A percentile compares a stretch with the other conserved stretches of the same genome.
phyloP scores from a whole-genome alignment of 805 yeast genomes.

The Torulaspora maleeae region DNA sequence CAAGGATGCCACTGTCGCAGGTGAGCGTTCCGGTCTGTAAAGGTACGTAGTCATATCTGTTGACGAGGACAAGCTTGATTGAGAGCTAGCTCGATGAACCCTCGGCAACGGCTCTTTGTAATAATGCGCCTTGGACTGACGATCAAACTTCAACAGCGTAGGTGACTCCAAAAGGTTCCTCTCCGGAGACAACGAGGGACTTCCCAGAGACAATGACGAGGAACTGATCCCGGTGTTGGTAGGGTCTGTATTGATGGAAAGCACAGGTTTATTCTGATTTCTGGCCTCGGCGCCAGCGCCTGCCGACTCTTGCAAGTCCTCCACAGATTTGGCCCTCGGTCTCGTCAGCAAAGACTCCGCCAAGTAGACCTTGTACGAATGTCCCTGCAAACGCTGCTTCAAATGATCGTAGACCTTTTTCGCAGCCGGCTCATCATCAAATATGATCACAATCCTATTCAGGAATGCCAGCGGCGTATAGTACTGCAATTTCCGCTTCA shows the following conservation, averaged over 20 bases:
- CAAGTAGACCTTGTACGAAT: slow-evolving; percentile 29
- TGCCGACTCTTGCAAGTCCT: slow-evolving; percentile 6
- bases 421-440: slow-evolving; percentile 31
- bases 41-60: slow-evolving; percentile 8
- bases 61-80: not conserved
- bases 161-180: slow-evolving; percentile 27
- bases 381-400: slow-evolving; percentile 11
- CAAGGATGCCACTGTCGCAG: not conserved
- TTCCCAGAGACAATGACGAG: slow-evolving; percentile 20
- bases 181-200: slow-evolving; percentile 34
- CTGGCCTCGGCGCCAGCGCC: not conserved
- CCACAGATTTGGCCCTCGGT: slow-evolving; percentile 25
- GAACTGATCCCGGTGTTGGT: slow-evolving; percentile 20
- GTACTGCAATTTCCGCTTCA: slow-evolving; percentile 23
- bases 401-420: slow-evolving; percentile 22
- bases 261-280: slow-evolving; percentile 20
- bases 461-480: slow-evolving; percentile 41
- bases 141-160: slow-evolving; percentile 27
- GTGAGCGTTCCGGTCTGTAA: slow-evolving; percentile 5
- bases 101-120: slow-evolving; percentile 34
- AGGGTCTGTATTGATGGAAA: slow-evolving; percentile 30
- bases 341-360: slow-evolving; percentile 35
- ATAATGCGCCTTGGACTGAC: slow-evolving; percentile 23
- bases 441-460: slow-evolving; percentile 41
- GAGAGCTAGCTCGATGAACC: slow-evolving; percentile 1